Percentiles rank a stretch among this genome's conserved stretches.
Conservation (phyloP, 2,329 filamentous ascomycete genomes). For the Ustilaginoidea virens region DNA sequence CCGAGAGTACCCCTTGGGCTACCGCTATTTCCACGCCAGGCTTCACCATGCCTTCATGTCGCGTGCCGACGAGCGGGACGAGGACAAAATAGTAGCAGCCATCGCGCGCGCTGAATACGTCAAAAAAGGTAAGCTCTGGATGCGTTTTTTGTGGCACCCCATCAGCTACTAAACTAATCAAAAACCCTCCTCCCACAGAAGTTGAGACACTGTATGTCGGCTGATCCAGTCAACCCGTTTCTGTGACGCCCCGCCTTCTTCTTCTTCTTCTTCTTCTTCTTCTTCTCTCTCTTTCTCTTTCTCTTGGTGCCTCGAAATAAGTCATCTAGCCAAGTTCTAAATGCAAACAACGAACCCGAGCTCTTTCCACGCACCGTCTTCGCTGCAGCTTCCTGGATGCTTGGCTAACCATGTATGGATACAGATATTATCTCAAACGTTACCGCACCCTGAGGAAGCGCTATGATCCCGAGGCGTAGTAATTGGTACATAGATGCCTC, state of each 20-base stretch:
- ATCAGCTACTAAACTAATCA: too few species aligned
- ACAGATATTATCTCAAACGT: conserved; percentile 79
- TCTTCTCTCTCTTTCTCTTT: neutral
- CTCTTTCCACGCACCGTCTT: too few species aligned
- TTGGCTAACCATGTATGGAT: neutral
- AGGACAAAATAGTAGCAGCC: conserved; percentile 58
- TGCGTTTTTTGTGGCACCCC: neutral
- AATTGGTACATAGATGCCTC: conserved; percentile 5
- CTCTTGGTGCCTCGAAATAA: too few species aligned
- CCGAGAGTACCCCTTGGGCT: conserved; percentile 75
- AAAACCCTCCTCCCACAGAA: conserved; percentile 33
- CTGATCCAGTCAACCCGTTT: too few species aligned
- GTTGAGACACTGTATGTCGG: conserved; percentile 89
- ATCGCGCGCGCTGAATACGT: conserved; percentile 75
- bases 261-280: neutral
- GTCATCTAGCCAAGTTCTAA: too few species aligned
- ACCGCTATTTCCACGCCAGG: conserved; percentile 60
- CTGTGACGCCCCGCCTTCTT: too few species aligned
- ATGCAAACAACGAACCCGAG: too few species aligned
- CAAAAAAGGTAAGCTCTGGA: conserved; percentile 80
- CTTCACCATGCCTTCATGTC: conserved; percentile 75
- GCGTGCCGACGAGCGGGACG: conserved; percentile 54
- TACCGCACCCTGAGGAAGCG: conserved; percentile 74
- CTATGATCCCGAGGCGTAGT: conserved; percentile 40
- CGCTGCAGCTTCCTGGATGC: neutral